Conservation (phyloP, 1,284 basidiomycete species). For the Chiua sp. region DNA sequence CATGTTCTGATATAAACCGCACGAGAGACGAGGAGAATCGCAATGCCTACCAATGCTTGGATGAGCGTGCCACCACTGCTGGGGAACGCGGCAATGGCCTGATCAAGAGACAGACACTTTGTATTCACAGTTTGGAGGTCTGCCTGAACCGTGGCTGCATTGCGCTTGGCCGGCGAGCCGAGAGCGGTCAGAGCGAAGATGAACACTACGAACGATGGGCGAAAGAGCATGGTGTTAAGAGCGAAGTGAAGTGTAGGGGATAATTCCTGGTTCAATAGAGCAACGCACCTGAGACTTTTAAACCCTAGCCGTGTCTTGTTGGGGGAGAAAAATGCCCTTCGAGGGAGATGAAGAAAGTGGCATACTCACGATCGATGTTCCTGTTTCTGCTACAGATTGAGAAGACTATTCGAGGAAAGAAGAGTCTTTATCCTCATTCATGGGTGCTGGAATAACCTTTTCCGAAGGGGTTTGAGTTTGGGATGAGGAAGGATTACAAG, state of each 20-base stretch:
- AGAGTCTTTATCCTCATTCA: background rate
- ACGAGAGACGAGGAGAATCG: background rate
- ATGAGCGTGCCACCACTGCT: fast-evolving
- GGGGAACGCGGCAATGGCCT: background rate
- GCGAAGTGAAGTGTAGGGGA: background rate
- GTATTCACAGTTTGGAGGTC: background rate
- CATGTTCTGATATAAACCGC: background rate
- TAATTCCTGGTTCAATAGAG: background rate
- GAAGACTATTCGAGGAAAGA: background rate
- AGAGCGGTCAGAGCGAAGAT: conserved; percentile 13
- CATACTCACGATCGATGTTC: too few species aligned
- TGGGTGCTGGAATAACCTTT: background rate
- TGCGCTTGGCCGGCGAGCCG: conserved; percentile 17
- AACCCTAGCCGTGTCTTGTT: background rate
- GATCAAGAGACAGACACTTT: background rate
- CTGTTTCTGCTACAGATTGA: too few species aligned
- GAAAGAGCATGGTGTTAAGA: conserved; percentile 12
- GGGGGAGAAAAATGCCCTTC: background rate
- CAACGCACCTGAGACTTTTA: background rate
- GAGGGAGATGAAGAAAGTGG: too few species aligned
- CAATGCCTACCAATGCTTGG: background rate
- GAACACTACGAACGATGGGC: conserved; percentile 10
- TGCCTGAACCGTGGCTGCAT: background rate
- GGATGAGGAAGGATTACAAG: too few species aligned
- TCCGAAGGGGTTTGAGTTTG: background rate